phyloP scores from a whole-genome alignment of 208 protist genomes.

The Leishmania guyanensis region DNA sequence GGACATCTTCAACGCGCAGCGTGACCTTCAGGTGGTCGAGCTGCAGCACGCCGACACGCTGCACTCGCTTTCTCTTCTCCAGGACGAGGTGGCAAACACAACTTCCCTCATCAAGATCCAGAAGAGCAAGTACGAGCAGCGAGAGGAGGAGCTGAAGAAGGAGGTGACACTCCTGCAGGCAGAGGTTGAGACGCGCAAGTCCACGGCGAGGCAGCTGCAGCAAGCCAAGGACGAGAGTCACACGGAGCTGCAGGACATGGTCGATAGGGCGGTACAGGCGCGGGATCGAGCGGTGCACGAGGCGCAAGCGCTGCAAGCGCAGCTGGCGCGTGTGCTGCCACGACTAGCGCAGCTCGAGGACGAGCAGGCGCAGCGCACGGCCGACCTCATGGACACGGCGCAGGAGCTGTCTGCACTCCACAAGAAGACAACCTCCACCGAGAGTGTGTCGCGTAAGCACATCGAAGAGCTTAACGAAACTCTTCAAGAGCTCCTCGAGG shows the following conservation, averaged over 20 bases:
- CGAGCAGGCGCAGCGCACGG: conserved; percentile 47
- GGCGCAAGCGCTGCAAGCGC: conserved; percentile 36
- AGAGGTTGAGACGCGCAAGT: conserved; percentile 34
- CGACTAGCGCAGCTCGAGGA: conserved; percentile 60
- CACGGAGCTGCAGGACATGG: conserved; percentile 26
- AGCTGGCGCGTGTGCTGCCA: conserved; percentile 50
- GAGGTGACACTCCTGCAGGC: conserved; percentile 42
- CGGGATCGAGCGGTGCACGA: conserved; percentile 39
- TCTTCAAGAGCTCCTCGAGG: conserved; percentile 42
- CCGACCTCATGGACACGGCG: conserved; percentile 61
- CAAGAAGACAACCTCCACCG: conserved; percentile 40
- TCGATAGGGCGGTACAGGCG: conserved; percentile 26
- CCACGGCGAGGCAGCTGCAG: conserved; percentile 25
- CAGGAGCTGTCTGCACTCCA: conserved; percentile 57
- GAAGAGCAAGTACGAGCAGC: conserved; percentile 44
- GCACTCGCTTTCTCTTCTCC: conserved; percentile 38
- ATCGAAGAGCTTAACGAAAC: conserved; percentile 50
- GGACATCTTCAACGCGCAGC: conserved; percentile 49
- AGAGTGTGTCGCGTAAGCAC: conserved; percentile 49
- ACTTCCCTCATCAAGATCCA: conserved; percentile 38
- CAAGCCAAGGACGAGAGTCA: conserved; percentile 28
- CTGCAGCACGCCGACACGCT: conserved; percentile 45
- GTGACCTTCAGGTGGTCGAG: conserved; percentile 50
- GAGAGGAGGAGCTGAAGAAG: conserved; percentile 38
- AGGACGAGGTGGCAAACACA: conserved; percentile 34